phyloP scores from a whole-genome alignment of 495 filamentous ascomycete genomes.

The Penicillium argentinense region DNA sequence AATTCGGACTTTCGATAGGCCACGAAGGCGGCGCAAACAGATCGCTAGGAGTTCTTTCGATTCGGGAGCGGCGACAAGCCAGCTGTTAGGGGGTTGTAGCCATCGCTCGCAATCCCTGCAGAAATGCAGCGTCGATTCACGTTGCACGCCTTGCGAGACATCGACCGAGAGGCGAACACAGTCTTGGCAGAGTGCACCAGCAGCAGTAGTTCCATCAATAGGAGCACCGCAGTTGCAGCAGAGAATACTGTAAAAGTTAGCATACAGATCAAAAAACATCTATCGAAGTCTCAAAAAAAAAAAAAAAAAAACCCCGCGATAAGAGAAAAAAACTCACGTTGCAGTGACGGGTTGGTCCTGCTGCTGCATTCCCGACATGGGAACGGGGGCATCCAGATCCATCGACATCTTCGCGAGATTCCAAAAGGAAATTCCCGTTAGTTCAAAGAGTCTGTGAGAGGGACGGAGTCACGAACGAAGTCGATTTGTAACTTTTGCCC shows the following conservation, averaged over 20 bases:
- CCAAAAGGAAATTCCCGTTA: constrained; percentile 6
- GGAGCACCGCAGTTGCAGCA: constrained; percentile 93
- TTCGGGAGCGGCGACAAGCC: constrained; percentile 79
- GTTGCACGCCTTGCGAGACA: constrained; percentile 89
- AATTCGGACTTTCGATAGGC: constrained; percentile 82
- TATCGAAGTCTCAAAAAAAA: constrained; percentile 7
- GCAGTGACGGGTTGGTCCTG: constrained; percentile 49
- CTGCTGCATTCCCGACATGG: constrained; percentile 48
- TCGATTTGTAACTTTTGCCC: constrained; percentile 32
- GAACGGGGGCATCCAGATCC: constrained; percentile 67
- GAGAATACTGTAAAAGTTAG: constrained; percentile 63
- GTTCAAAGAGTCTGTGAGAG: constrained; percentile 9
- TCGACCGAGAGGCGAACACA: constrained; percentile 92
- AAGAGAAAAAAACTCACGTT: constrained; percentile 51
- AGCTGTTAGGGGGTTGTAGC: constrained; percentile 82
- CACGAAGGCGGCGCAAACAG: constrained; percentile 79
- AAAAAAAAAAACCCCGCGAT: constrained; percentile 14
- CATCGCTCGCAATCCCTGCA: constrained; percentile 93
- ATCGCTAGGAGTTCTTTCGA: constrained; percentile 87
- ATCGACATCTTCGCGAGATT: constrained; percentile 56
- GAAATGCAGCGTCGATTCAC: constrained; percentile 78
- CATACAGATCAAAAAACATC: constrained; percentile 14
- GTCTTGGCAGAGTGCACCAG: constrained; percentile 88
- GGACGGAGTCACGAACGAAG: constrained; percentile 6
- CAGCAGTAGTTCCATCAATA: constrained; percentile 86